phyloP scores from a whole-genome alignment of 352 stramenopile genomes.

The Phytopythium mirpurense region DNA sequence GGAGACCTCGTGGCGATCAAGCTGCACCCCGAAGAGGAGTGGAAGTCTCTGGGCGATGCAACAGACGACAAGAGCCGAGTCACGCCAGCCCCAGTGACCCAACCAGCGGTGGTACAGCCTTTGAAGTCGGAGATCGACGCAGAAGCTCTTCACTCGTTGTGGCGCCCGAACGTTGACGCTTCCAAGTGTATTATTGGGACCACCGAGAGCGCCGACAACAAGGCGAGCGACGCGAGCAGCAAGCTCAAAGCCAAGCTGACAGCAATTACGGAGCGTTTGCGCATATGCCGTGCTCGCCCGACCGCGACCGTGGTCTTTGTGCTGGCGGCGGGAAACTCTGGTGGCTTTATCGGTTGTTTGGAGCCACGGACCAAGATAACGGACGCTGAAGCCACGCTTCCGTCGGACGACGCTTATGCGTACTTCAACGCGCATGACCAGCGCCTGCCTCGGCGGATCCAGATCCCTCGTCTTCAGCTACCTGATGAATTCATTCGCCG shows the following conservation, averaged over 20 bases:
- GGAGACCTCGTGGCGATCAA: slow-evolving; percentile 75
- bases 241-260: slow-evolving; percentile 21
- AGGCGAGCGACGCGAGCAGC: slow-evolving; percentile 12
- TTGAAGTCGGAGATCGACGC: slow-evolving; percentile 24
- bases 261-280: slow-evolving; percentile 26
- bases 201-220: slow-evolving; percentile 5
- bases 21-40: slow-evolving; percentile 44
- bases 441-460: slow-evolving; percentile 58
- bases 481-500: slow-evolving; percentile 59
- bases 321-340: slow-evolving; percentile 44
- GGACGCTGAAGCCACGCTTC: slow-evolving; percentile 23
- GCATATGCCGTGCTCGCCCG: slow-evolving; percentile 30
- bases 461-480: slow-evolving; percentile 63
- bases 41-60: slow-evolving; percentile 36
- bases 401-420: slow-evolving; percentile 49
- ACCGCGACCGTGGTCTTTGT: slow-evolving; percentile 70
- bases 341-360: slow-evolving; percentile 58
- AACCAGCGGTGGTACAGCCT: slow-evolving; percentile 3
- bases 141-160: slow-evolving; percentile 37
- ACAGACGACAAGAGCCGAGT: slow-evolving; percentile 14
- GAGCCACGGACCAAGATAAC: slow-evolving; percentile 46
- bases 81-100: slow-evolving; percentile 6
- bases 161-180: slow-evolving; percentile 34
- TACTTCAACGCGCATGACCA: slow-evolving; percentile 72
- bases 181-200: slow-evolving; percentile 26